Evolutionary conservation across 2,329 filamentous ascomycete species (phyloP).

Genomic region (Phyllachora maydis): DNA sequence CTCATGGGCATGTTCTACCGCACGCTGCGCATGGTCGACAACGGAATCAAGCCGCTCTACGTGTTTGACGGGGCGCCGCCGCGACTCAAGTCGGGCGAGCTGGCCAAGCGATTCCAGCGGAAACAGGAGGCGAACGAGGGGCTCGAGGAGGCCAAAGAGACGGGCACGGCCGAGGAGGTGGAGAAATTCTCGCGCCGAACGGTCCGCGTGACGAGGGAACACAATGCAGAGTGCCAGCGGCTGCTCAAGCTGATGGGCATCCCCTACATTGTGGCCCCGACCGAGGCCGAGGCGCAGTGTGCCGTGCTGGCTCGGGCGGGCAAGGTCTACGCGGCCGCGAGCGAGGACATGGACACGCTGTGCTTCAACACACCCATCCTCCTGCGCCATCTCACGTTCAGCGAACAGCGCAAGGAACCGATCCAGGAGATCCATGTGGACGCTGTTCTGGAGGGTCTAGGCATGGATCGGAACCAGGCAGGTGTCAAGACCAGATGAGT

Average conservation of each 20-base stretch:
- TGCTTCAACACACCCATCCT: constrained; percentile 89
- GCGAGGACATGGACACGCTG: constrained; percentile 96
- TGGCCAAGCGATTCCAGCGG: constrained; percentile 88
- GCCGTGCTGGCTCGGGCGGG: constrained; percentile 73
- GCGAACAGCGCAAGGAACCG: constrained; percentile 90
- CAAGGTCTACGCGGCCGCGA: constrained; percentile 92
- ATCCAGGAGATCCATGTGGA: constrained; percentile 88
- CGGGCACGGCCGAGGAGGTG: constrained; percentile 87
- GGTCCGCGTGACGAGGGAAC: constrained; percentile 85
- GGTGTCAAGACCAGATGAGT: too few species aligned
- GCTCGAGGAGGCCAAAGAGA: constrained; percentile 91
- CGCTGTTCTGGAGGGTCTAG: constrained; percentile 67
- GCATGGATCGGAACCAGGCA: constrained; percentile 86
- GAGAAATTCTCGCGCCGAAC: constrained; percentile 93
- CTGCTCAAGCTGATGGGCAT: constrained; percentile 90
- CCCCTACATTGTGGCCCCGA: constrained; percentile 85
- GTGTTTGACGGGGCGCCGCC: constrained; percentile 95
- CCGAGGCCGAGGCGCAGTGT: constrained; percentile 93
- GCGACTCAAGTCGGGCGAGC: constrained; percentile 91
- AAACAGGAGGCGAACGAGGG: constrained; percentile 83
- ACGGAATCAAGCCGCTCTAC: constrained; percentile 95
- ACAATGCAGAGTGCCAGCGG: constrained; percentile 85
- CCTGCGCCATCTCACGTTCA: constrained; percentile 83
- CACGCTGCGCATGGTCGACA: constrained; percentile 93
- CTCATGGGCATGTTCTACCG: constrained; percentile 99